Evolutionary conservation across 1,284 basidiomycete species (phyloP).

Genomic region (Leccinum angustisporum): DNA sequence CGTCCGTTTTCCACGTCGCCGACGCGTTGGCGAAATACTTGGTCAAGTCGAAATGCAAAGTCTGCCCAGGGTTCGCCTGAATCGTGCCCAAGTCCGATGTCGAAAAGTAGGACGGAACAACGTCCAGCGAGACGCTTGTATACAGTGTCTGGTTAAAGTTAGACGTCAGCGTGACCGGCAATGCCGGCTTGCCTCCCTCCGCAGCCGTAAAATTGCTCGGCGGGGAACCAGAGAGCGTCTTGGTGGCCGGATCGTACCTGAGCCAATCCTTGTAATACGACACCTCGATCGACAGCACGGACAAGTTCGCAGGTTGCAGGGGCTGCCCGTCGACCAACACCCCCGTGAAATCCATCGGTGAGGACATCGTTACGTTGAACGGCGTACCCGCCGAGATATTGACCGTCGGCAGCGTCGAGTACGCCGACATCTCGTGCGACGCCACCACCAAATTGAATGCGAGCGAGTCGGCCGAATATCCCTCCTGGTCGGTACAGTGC

Average conservation of each 20-base stretch:
- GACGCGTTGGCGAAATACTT: conserved; percentile 51
- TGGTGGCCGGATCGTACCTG: conserved; percentile 53
- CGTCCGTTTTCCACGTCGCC: conserved; percentile 36
- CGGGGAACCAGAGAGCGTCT: conserved; percentile 64
- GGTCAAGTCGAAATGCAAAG: conserved; percentile 49
- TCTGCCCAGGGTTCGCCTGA: conserved; percentile 44
- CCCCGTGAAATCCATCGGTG: conserved; percentile 58
- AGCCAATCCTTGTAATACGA: conserved; percentile 61
- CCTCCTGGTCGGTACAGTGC: conserved; percentile 64
- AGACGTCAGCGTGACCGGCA: conserved; percentile 66
- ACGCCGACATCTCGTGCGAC: conserved; percentile 59
- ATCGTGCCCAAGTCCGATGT: conserved; percentile 55
- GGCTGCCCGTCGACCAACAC: conserved; percentile 60
- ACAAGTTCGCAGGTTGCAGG: conserved; percentile 54
- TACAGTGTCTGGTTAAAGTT: conserved; percentile 66
- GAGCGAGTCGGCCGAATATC: conserved; percentile 53
- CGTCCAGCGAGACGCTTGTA: conserved; percentile 59
- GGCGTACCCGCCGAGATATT: conserved; percentile 58
- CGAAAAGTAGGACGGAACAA: conserved; percentile 72
- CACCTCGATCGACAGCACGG: conserved; percentile 54
- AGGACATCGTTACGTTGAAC: conserved; percentile 60
- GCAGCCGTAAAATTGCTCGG: conserved; percentile 37
- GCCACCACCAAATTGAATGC: conserved; percentile 62
- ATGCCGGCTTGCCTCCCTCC: conserved; percentile 32
- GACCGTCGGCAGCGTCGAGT: conserved; percentile 54